Percentiles rank a stretch among this genome's conserved stretches.
Conservation (phyloP, 225 moss, liverwort and hornwort genomes). For the Physcomitrium patens region DNA sequence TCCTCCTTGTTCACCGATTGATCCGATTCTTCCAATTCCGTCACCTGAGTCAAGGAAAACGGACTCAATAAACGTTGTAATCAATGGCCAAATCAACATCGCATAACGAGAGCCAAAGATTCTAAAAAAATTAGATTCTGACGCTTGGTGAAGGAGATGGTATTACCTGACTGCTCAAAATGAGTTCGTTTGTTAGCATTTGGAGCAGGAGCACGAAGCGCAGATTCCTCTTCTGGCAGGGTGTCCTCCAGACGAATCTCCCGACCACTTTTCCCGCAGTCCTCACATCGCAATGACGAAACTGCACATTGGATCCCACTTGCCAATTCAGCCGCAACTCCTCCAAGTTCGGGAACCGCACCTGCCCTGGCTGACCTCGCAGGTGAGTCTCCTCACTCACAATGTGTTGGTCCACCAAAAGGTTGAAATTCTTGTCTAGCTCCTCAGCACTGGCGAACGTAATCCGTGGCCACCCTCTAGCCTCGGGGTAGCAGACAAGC, state of each 20-base stretch:
- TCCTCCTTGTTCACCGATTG: conserved; percentile 42
- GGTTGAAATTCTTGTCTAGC: conserved; percentile 42
- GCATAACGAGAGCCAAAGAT: not conserved
- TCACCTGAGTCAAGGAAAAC: conserved; percentile 20
- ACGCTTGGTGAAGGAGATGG: not conserved
- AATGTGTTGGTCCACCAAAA: conserved; percentile 33
- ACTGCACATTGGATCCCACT: conserved; percentile 46
- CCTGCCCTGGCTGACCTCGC: conserved; percentile 15
- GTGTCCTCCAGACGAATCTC: conserved; percentile 39
- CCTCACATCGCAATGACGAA: conserved; percentile 50
- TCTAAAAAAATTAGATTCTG: no score
- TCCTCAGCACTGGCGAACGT: conserved; percentile 31
- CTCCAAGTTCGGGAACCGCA: conserved; percentile 45
- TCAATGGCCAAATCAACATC: not conserved
- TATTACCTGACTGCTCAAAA: conserved; percentile 50
- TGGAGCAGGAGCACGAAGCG: conserved; percentile 53
- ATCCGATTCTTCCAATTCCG: conserved; percentile 26
- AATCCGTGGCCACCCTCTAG: conserved; percentile 54
- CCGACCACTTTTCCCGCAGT: conserved; percentile 49
- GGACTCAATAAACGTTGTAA: not conserved
- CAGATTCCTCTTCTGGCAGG: conserved; percentile 5
- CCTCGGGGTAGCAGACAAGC: conserved; percentile 49
- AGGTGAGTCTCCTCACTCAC: not conserved
- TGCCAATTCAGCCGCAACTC: conserved; percentile 49
- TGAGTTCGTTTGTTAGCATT: conserved; percentile 51